Evolutionary conservation across 208 protist species (phyloP).

Genomic region (Acanthamoeba royreba): DNA sequence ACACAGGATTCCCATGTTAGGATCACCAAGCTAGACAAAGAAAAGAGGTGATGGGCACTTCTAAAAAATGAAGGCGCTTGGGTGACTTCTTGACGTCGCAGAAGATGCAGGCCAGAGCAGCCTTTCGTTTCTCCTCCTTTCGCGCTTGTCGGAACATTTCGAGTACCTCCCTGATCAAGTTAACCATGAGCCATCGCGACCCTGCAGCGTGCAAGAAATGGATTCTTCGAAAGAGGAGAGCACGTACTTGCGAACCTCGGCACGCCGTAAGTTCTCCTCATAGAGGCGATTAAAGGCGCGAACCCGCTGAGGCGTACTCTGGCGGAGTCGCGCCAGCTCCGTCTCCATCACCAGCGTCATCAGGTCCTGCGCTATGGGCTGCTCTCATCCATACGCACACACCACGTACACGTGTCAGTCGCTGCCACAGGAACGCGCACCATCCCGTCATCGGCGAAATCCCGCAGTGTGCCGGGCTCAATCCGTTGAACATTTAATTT

Average conservation of each 20-base stretch:
- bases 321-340: not conserved
- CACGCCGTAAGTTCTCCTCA: not conserved
- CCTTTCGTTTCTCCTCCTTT: not conserved
- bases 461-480: not conserved
- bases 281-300: not conserved
- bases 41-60: not conserved
- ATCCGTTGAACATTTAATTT: not conserved
- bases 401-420: too few relatives aligned
- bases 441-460: too few relatives aligned
- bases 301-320: not conserved
- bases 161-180: not conserved
- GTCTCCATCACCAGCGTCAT: not conserved
- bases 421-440: too few relatives aligned
- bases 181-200: not conserved
- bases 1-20: not conserved
- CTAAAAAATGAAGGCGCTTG: not conserved
- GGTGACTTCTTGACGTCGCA: not conserved
- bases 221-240: not conserved
- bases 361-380: not conserved
- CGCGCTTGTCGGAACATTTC: not conserved
- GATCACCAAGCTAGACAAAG: not conserved
- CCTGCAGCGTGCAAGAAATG: not conserved
- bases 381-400: too few relatives aligned
- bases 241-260: not conserved
- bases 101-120: not conserved